phyloP scores from a whole-genome alignment of 345 rosid species.

The Camelina neglecta region DNA sequence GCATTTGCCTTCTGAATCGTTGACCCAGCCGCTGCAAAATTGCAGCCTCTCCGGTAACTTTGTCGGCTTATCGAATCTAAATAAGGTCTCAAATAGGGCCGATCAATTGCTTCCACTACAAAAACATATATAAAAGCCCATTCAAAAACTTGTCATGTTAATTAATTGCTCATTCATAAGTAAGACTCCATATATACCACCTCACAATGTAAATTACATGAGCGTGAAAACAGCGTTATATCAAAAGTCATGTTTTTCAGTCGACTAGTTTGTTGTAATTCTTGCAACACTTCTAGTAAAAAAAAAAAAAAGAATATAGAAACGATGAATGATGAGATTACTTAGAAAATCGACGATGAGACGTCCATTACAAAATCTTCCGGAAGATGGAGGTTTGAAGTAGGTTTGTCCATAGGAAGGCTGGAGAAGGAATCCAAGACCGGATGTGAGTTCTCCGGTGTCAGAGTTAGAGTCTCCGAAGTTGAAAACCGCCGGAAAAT shows the following conservation, averaged over 20 bases:
- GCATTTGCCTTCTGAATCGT: constrained; percentile 47
- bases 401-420: constrained; percentile 51
- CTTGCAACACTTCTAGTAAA: background rate
- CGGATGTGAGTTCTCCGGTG: constrained; percentile 57
- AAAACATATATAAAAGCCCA: background rate
- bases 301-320: background rate
- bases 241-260: background rate
- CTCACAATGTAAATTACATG: constrained; percentile 4
- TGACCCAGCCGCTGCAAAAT: constrained; percentile 44
- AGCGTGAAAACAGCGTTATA: constrained; percentile 15
- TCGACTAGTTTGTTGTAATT: constrained; percentile 16
- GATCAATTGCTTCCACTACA: constrained; percentile 42
- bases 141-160: background rate
- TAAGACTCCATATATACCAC: background rate
- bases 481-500: constrained; percentile 60
- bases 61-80: constrained; percentile 43
- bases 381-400: constrained; percentile 51
- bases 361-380: constrained; percentile 56
- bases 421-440: constrained; percentile 42
- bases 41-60: constrained; percentile 44
- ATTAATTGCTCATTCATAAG: background rate
- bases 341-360: constrained; percentile 61
- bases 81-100: constrained; percentile 49
- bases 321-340: constrained; percentile 9
- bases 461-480: constrained; percentile 68